phyloP scores from a whole-genome alignment of 306 rosid genomes.

The Dryas drummondii region DNA sequence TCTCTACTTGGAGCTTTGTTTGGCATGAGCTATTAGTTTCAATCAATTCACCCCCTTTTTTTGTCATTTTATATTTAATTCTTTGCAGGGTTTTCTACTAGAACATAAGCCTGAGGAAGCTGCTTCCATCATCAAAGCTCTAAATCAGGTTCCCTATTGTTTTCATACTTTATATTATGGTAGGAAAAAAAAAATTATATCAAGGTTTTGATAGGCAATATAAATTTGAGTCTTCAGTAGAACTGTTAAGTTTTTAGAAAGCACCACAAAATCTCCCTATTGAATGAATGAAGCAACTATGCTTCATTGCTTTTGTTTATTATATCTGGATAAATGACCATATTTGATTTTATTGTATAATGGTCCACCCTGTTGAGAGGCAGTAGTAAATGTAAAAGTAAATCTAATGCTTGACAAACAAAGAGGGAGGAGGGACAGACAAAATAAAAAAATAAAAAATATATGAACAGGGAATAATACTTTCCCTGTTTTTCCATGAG shows the following conservation, averaged over 20 bases:
- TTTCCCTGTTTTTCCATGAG: background rate
- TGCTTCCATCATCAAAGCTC: conserved; percentile 54
- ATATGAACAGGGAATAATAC: background rate
- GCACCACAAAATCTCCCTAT: background rate
- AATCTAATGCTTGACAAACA: background rate
- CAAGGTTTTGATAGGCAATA: background rate
- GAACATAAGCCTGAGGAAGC: conserved; percentile 76
- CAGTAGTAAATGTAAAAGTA: background rate
- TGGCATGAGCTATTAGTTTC: conserved; percentile 11
- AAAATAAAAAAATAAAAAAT: no score
- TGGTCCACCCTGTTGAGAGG: background rate
- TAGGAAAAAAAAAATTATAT: background rate
- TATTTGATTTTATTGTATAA: background rate
- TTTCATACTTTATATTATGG: conserved; percentile 1
- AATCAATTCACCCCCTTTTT: background rate
- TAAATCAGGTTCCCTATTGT: conserved; percentile 59
- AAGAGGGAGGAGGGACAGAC: background rate
- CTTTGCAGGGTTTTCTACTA: conserved; percentile 65
- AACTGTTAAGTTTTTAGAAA: background rate
- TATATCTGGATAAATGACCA: background rate
- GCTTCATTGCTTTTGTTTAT: background rate
- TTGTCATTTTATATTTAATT: background rate
- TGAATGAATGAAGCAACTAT: background rate
- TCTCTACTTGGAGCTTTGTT: conserved; percentile 5
- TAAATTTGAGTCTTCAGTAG: background rate